phyloP scores from a whole-genome alignment of 139 green algal species.

The Closterium sp. region DNA sequence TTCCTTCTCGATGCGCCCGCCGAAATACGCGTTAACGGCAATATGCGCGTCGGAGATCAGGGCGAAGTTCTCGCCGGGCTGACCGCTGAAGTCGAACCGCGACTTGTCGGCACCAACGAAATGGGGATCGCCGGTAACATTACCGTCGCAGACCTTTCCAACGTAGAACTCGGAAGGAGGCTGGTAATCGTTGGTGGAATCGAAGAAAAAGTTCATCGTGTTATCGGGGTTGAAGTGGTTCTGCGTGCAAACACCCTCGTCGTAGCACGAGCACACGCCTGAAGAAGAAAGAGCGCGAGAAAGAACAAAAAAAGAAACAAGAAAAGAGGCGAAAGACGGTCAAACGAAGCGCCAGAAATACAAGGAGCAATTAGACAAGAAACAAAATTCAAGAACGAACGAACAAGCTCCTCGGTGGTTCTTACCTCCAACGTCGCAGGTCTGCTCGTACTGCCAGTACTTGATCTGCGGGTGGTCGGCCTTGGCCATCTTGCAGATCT shows the following conservation, averaged over 20 bases:
- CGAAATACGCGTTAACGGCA: constrained; percentile 1
- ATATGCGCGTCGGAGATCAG: not conserved
- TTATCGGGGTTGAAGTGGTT: not conserved
- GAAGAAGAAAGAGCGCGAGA: not conserved
- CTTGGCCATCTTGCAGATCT: not conserved
- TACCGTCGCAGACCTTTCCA: not conserved
- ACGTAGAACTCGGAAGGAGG: not conserved
- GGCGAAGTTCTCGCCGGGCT: not conserved
- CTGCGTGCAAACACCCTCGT: not conserved
- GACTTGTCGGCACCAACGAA: constrained; percentile 1
- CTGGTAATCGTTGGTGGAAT: not conserved
- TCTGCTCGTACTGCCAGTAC: constrained; percentile 3
- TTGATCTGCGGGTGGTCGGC: not conserved
- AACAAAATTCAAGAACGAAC: not conserved
- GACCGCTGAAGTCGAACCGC: not conserved
- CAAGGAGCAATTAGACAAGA: no score
- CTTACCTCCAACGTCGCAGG: constrained; percentile 6
- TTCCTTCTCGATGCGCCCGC: not conserved
- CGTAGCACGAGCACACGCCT: not conserved
- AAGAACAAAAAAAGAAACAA: not conserved
- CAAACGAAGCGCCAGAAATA: not conserved
- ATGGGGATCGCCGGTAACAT: not conserved
- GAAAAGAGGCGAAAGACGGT: not conserved
- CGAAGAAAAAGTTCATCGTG: not conserved
- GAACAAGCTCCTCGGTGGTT: not conserved